Conservation (phyloP, 306 rosid genomes). For the Luffa acutangula region DNA sequence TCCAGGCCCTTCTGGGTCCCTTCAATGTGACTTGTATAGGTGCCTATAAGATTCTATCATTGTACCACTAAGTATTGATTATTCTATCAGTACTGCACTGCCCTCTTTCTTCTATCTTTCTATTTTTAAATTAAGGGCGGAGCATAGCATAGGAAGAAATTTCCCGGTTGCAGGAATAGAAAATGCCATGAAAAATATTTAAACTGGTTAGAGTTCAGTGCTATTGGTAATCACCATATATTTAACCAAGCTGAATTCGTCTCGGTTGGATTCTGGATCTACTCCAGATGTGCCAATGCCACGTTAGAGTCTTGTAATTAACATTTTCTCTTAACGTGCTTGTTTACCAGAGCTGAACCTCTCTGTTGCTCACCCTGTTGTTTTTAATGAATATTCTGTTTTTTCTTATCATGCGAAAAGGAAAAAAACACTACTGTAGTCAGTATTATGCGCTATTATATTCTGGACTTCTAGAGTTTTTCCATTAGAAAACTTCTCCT, state of each 20-base stretch:
- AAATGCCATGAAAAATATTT: background rate
- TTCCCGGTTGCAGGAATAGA: background rate
- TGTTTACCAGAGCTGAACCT: background rate
- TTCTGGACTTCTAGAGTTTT: background rate
- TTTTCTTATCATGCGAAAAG: background rate
- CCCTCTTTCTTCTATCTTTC: background rate
- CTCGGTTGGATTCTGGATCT: background rate
- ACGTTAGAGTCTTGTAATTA: background rate
- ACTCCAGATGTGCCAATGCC: background rate
- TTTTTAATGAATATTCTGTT: background rate
- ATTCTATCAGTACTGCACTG: background rate
- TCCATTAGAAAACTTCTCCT: background rate
- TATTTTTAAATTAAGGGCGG: background rate
- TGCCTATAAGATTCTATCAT: background rate
- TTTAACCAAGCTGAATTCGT: background rate
- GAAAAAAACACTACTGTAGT: background rate
- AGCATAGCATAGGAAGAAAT: background rate
- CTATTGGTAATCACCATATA: background rate
- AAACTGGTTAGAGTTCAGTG: background rate
- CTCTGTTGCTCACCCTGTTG: background rate
- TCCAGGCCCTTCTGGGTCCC: slow-evolving; percentile 90
- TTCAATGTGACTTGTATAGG: slow-evolving; percentile 94
- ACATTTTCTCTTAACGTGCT: background rate
- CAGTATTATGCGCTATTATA: too few relatives aligned
- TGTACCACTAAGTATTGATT: background rate